A percentile compares a stretch with the other conserved stretches of the same genome.
phyloP scores from a whole-genome alignment of 192 early-diverging fungal species.

The Backusella tuberculispora region DNA sequence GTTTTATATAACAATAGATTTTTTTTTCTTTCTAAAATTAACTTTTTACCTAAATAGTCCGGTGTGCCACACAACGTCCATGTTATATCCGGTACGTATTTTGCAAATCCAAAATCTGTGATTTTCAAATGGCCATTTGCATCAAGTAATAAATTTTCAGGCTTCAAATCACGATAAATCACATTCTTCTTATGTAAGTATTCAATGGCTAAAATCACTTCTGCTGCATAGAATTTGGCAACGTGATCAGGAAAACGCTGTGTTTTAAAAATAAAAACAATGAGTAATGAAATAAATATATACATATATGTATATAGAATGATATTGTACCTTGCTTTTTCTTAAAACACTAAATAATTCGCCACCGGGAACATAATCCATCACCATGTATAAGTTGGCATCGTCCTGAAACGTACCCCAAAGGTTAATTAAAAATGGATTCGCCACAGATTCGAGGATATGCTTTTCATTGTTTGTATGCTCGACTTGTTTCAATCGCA shows the following conservation, averaged over 20 bases:
- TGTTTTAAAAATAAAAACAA: background rate
- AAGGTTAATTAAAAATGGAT: conserved; percentile 86
- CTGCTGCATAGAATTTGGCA: conserved; percentile 73
- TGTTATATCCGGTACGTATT: conserved; percentile 75
- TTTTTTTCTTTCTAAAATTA: background rate
- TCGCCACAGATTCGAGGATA: conserved; percentile 86
- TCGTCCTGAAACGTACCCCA: conserved; percentile 95
- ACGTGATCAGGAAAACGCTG: conserved; percentile 72
- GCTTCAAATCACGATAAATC: conserved; percentile 82
- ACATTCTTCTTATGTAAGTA: conserved; percentile 76
- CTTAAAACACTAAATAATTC: conserved; percentile 82
- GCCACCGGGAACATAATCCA: conserved; percentile 96
- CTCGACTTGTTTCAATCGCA: conserved; percentile 95
- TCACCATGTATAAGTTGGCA: conserved; percentile 89
- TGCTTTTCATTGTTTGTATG: conserved; percentile 97
- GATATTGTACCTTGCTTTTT: conserved; percentile 71
- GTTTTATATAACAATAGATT: background rate
- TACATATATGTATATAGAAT: background rate
- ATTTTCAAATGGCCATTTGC: conserved; percentile 81
- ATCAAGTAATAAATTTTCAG: conserved; percentile 79
- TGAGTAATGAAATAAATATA: conserved; percentile 10
- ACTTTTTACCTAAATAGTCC: conserved; percentile 57
- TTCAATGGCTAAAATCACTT: conserved; percentile 74
- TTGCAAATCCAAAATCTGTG: conserved; percentile 86
- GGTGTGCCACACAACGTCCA: conserved; percentile 87